phyloP scores from a whole-genome alignment of 352 stramenopile genomes.

The Phytopythium vexans region DNA sequence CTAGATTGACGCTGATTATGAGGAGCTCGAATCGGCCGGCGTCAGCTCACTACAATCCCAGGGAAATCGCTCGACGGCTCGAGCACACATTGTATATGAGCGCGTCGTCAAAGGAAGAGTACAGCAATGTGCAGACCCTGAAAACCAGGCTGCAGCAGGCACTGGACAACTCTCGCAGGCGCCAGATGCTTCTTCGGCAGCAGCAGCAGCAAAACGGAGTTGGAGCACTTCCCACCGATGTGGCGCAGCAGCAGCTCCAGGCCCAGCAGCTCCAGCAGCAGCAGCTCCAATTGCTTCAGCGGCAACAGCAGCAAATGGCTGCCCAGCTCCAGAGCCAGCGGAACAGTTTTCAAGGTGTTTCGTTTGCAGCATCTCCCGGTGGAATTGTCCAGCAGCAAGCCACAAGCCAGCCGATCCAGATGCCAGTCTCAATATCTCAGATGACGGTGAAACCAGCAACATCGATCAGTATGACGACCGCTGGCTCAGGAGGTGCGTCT shows the following conservation, averaged over 20 bases:
- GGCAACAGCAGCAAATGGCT: conserved; percentile 72
- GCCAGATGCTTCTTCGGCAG: conserved; percentile 69
- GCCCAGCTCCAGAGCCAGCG: conserved; percentile 69
- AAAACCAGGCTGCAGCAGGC: conserved; percentile 81
- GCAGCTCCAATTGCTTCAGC: conserved; percentile 55
- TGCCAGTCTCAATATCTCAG: conserved; percentile 47
- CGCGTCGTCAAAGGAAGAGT: conserved; percentile 77
- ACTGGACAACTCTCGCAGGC: conserved; percentile 75
- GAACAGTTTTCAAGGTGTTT: conserved; percentile 58
- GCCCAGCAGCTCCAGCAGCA: conserved; percentile 22
- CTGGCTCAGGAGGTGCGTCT: conserved; percentile 9
- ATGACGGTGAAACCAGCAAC: conserved; percentile 19
- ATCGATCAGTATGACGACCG: conserved; percentile 14
- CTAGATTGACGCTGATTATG: conserved; percentile 86
- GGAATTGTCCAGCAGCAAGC: conserved; percentile 28
- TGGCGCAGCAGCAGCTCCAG: conserved; percentile 28
- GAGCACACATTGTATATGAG: conserved; percentile 89
- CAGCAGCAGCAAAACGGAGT: conserved; percentile 38
- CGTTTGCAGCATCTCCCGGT: conserved; percentile 39
- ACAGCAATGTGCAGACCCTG: conserved; percentile 85
- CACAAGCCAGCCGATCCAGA: conserved; percentile 51
- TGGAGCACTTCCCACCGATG: conserved; percentile 29
- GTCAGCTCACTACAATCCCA: conserved; percentile 86
- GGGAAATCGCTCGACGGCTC: conserved; percentile 78
- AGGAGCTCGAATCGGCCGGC: conserved; percentile 86